Evolutionary conservation across 768 basidiomycete genomes (phyloP).

Genomic region (Mycena sanguinolenta): DNA sequence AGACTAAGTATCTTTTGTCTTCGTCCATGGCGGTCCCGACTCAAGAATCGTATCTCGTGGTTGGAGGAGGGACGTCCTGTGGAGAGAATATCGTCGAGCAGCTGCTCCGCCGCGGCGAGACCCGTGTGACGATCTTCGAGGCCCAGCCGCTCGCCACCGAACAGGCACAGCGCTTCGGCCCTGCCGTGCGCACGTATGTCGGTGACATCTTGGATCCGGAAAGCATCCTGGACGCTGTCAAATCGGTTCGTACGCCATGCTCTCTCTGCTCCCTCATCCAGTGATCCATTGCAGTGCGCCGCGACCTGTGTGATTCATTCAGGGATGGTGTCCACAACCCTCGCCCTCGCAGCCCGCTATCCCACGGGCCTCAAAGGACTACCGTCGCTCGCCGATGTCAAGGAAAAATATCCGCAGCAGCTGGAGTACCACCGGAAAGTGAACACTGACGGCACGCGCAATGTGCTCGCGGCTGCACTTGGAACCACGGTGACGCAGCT

Average conservation of each 20-base stretch:
- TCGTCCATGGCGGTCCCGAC: not conserved
- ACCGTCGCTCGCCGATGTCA: conserved; percentile 48
- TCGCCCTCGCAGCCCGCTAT: conserved; percentile 46
- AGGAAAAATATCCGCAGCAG: conserved; percentile 40
- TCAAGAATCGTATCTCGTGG: conserved; percentile 58
- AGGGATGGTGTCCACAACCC: conserved; percentile 56
- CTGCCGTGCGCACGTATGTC: conserved; percentile 52
- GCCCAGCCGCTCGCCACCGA: conserved; percentile 47
- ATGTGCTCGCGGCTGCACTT: conserved; percentile 16
- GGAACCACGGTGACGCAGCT: conserved; percentile 10
- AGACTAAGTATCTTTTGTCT: not conserved
- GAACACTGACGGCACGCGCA: conserved; percentile 19
- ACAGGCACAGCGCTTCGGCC: conserved; percentile 48
- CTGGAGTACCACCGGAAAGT: not conserved
- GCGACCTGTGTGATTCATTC: conserved; percentile 66
- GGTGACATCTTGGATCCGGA: conserved; percentile 58
- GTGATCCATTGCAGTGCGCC: conserved; percentile 41
- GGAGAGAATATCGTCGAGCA: conserved; percentile 60
- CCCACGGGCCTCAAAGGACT: not conserved
- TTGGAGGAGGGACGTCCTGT: conserved; percentile 62
- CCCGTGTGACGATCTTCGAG: conserved; percentile 60
- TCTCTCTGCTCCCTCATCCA: not conserved
- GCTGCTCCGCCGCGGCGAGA: conserved; percentile 55
- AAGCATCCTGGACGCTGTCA: conserved; percentile 52
- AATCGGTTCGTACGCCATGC: conserved; percentile 45